Evolutionary conservation across 108 stramenopile genomes (phyloP), one percentile per base, ranked within the genome.

Genomic region (Cylindrotheca closterium): DNA sequence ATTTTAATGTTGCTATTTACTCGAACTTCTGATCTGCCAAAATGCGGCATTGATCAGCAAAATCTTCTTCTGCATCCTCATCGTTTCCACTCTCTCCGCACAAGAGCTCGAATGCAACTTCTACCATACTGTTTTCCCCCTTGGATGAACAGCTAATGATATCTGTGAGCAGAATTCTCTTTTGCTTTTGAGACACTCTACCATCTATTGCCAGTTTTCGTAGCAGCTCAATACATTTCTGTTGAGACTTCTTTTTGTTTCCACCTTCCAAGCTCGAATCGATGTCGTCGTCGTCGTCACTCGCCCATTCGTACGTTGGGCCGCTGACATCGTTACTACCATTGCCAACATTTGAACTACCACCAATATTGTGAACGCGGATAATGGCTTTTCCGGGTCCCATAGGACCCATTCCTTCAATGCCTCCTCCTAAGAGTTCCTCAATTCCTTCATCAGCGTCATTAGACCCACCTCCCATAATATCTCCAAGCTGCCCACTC

Each of bases 1-100:
- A n/a, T n/a, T n/a, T n/a, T n/a, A n/a, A n/a, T n/a, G n/a, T n/a
- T n/a, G n/a, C n/a, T n/a, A n/a, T n/a, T 15, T 42, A 42, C 51
- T 64, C 63, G 23, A 37, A 64, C 7, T 37, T 50, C 8, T 47
- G 50, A 19, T 56, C 31, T 15, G 88, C 86, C 81, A 92, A 85
- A 26, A 92, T 84, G 51, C 81, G 60, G 55, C 91, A 92, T 68
- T 92, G 91, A 33, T 92, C 91, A 4, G 86, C 82, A 71, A 92
- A 92, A n/a, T 92, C 91, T 71, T 87, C 86, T 57, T 89, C 82
- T 25, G 84, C 87, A 30, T 76, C 75, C 46, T 79, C 76, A 22
- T 63, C 49, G 23, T 66, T 62, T 22, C 24, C 50, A 47, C n/a
- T 48, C 33, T 63, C 66, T 8, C 61, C 55, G 56, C 81, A 87